phyloP scores from a whole-genome alignment of 2,329 filamentous ascomycete genomes.

The Colletotrichum sp. region DNA sequence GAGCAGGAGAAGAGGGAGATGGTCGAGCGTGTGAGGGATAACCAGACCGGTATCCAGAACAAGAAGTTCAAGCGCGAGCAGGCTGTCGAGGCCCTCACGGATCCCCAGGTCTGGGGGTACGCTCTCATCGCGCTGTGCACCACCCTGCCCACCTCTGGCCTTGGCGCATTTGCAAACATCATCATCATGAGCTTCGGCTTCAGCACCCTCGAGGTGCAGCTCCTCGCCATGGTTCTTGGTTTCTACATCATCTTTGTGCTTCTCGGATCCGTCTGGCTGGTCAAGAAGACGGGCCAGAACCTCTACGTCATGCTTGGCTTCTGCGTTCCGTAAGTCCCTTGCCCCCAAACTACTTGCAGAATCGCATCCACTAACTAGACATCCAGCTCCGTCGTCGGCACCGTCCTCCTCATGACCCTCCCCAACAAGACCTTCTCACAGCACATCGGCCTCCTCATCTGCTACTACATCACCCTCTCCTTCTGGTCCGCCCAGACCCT shows the following conservation, averaged over 20 bases:
- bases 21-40: constrained; percentile 63
- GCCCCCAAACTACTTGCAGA: not conserved
- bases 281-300: constrained; percentile 73
- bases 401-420: constrained; percentile 74
- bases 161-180: constrained; percentile 76
- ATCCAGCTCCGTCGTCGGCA: constrained; percentile 70
- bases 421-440: constrained; percentile 60
- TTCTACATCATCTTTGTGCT: constrained; percentile 76
- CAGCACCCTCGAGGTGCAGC: constrained; percentile 68
- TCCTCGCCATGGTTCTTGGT: constrained; percentile 77
- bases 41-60: constrained; percentile 68
- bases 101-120: constrained; percentile 72
- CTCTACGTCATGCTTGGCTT: constrained; percentile 69
- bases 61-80: constrained; percentile 51
- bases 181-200: constrained; percentile 76
- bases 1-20: constrained; percentile 70
- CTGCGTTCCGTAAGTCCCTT: constrained; percentile 63
- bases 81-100: constrained; percentile 56
- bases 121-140: constrained; percentile 72
- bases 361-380: too few species aligned
- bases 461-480: constrained; percentile 77
- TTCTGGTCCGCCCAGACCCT: constrained; percentile 79
- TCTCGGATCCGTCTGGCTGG: constrained; percentile 68
- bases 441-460: constrained; percentile 71
- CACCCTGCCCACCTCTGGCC: constrained; percentile 73